Evolutionary conservation across 768 basidiomycete genomes (phyloP).

Genomic region (Russula sp.): DNA sequence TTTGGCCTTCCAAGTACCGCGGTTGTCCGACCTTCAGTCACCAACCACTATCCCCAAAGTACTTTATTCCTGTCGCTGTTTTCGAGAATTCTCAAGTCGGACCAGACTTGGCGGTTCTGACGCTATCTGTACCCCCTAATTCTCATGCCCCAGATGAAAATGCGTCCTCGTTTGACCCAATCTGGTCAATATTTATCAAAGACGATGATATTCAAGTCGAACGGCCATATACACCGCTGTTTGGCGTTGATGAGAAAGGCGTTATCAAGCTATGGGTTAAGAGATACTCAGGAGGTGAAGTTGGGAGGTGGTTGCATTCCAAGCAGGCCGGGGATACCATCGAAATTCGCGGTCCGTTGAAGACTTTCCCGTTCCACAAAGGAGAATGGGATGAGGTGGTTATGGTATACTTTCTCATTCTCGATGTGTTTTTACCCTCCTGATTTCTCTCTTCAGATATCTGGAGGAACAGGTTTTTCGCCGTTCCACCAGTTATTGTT

Average conservation of each 20-base stretch:
- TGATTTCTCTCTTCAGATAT: slow-evolving; percentile 46
- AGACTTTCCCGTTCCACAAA: slow-evolving; percentile 54
- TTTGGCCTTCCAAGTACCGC: slow-evolving; percentile 43
- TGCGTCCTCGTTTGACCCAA: slow-evolving; percentile 28
- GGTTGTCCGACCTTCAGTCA: slow-evolving; percentile 35
- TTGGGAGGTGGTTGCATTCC: slow-evolving; percentile 75
- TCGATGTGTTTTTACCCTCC: neutral
- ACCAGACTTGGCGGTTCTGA: slow-evolving; percentile 55
- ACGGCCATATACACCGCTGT: slow-evolving; percentile 74
- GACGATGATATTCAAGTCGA: slow-evolving; percentile 88
- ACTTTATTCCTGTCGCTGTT: slow-evolving; percentile 53
- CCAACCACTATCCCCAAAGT: slow-evolving; percentile 27
- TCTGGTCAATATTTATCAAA: slow-evolving; percentile 78
- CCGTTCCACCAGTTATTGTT: slow-evolving; percentile 78
- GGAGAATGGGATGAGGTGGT: slow-evolving; percentile 71
- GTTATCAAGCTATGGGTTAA: slow-evolving; percentile 77
- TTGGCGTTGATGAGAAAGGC: slow-evolving; percentile 60
- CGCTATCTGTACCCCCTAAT: slow-evolving; percentile 45
- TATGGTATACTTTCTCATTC: slow-evolving; percentile 40
- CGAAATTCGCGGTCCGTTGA: slow-evolving; percentile 70
- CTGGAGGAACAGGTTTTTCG: slow-evolving; percentile 82
- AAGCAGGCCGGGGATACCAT: slow-evolving; percentile 58
- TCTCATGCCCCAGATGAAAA: slow-evolving; percentile 21
- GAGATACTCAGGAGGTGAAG: slow-evolving; percentile 69
- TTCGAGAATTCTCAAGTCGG: slow-evolving; percentile 46